These are phyloP conservation scores for Neopestalotiopsis sp. DNA, from an alignment of 2,329 filamentous ascomycete genomes.

Conservation along the genomic window DNA sequence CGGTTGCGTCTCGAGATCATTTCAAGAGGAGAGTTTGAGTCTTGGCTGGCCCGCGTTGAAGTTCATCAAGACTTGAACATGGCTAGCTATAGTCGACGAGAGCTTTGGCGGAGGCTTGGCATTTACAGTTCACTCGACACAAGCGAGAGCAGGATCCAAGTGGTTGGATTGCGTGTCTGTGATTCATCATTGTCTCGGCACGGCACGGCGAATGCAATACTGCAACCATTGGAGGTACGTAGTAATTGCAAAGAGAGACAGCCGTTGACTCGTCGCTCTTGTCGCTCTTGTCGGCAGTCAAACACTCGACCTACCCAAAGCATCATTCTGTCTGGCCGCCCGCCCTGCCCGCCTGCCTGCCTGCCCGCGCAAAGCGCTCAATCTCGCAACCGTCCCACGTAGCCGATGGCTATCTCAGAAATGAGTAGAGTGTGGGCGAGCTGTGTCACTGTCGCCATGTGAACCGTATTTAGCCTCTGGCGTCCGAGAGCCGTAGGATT, in stretches of 20 bases:
- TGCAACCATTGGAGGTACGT: neutral
- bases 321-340: neutral
- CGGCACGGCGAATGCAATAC: neutral
- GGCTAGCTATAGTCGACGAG: neutral
- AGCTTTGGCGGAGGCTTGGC: neutral
- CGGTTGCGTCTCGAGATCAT: neutral
- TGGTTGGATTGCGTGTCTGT: neutral
- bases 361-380: neutral
- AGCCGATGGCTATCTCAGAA: neutral
- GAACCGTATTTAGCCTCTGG: conserved; percentile 17
- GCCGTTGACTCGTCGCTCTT: neutral
- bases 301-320: conserved; percentile 5
- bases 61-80: neutral
- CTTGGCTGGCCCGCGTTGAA: neutral
- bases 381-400: neutral
- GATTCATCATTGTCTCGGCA: conserved; percentile 4
- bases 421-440: neutral
- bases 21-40: neutral
- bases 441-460: conserved; percentile 14
- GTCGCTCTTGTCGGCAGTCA: neutral
- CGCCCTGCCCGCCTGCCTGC: neutral
- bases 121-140: neutral
- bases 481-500: conserved; percentile 12
- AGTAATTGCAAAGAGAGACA: neutral
- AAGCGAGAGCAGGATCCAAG: neutral